These are phyloP conservation scores for Linnemannia elongata DNA, from an alignment of 192 early-diverging fungal species.

Conservation along the genomic window DNA sequence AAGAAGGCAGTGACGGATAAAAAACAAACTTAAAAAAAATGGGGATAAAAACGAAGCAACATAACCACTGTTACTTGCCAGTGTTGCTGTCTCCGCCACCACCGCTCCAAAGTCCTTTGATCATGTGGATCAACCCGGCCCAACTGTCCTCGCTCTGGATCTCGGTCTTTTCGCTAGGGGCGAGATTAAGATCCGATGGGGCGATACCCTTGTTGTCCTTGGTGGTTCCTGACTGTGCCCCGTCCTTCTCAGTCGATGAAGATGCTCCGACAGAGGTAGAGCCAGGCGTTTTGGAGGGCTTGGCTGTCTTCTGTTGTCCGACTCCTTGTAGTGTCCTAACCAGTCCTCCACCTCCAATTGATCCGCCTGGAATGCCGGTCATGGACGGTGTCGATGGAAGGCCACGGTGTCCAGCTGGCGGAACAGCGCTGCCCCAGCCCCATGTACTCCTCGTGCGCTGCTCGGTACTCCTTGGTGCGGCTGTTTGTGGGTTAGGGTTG, in stretches of 20 bases:
- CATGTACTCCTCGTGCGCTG: neutral
- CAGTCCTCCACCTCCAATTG: constrained; percentile 25
- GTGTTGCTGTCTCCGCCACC: neutral
- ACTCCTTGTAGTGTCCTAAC: constrained; percentile 31
- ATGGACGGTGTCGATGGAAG: constrained; percentile 15
- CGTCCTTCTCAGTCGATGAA: neutral
- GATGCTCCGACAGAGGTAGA: neutral
- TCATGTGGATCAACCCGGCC: constrained; percentile 27
- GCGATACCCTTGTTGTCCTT: neutral
- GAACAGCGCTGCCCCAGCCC: neutral
- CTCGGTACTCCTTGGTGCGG: neutral
- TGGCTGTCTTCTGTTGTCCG: constrained; percentile 14
- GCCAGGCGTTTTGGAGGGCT: neutral
- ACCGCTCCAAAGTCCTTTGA: constrained; percentile 23
- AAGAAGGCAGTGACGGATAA: neutral
- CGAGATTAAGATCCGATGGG: neutral
- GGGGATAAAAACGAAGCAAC: neutral
- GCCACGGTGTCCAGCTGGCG: constrained; percentile 17
- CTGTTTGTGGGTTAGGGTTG: neutral
- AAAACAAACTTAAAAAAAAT: neutral
- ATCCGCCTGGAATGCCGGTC: constrained; percentile 16
- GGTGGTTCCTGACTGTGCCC: neutral
- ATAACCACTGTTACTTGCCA: neutral
- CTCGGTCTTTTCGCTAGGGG: neutral
- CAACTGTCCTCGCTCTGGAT: neutral